phyloP scores from a whole-genome alignment of 2,329 filamentous ascomycete species.

The Karstenula rhodostoma region DNA sequence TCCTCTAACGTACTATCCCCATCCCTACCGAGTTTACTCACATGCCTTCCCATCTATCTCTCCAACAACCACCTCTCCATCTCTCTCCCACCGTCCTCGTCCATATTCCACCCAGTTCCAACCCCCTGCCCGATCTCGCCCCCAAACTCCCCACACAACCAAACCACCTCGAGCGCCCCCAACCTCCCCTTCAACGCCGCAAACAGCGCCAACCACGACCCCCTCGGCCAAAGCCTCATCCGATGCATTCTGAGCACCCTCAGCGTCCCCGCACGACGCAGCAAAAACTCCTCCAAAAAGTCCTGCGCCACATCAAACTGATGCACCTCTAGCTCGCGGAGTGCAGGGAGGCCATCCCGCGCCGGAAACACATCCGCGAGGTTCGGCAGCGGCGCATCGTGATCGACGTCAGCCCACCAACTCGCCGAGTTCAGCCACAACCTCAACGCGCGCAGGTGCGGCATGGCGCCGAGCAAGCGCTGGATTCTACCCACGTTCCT shows the following conservation, averaged over 20 bases:
- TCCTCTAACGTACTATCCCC: too few relatives aligned
- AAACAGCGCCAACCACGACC: background rate
- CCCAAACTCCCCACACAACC: constrained; percentile 4
- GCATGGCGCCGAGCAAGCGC: background rate
- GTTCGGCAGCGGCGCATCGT: background rate
- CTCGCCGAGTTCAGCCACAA: constrained; percentile 3
- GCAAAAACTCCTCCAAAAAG: background rate
- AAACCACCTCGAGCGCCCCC: background rate
- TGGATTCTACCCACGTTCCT: background rate
- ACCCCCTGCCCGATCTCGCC: background rate
- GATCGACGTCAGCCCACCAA: constrained; percentile 1
- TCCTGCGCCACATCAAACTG: background rate
- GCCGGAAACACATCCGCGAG: background rate
- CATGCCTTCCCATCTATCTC: background rate
- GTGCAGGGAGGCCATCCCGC: background rate
- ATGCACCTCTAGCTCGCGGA: background rate
- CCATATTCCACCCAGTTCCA: background rate
- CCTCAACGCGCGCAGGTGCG: background rate
- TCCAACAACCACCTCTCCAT: too few relatives aligned
- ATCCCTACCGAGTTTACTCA: background rate
- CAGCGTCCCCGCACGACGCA: background rate
- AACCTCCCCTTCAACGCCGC: background rate
- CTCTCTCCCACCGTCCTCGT: background rate
- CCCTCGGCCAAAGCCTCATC: background rate
- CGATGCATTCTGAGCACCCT: constrained; percentile 5